Evolutionary conservation across 2,329 filamentous ascomycete species (phyloP).

Genomic region (Coniochaeta pulveracea): DNA sequence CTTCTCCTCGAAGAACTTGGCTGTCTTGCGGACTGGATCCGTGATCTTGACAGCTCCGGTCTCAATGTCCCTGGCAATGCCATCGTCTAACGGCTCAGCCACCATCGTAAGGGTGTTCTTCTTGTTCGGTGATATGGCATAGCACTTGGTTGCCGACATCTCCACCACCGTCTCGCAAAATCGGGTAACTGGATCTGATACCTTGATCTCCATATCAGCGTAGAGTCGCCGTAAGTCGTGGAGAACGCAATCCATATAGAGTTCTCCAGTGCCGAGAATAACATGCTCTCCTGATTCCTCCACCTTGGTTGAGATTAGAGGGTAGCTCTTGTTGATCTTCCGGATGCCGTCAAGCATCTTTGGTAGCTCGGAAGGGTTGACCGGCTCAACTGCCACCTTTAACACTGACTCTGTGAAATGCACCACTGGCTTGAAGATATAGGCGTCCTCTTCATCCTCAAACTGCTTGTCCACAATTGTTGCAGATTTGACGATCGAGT

Average conservation of each 20-base stretch:
- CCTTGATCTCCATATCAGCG: slow-evolving; percentile 98
- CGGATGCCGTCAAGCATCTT: slow-evolving; percentile 97
- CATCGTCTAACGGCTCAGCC: slow-evolving; percentile 87
- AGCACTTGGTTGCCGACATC: slow-evolving; percentile 95
- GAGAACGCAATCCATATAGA: slow-evolving; percentile 99
- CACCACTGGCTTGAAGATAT: slow-evolving; percentile 85
- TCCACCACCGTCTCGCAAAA: slow-evolving; percentile 98
- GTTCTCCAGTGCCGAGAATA: slow-evolving; percentile 84
- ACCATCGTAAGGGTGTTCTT: slow-evolving; percentile 99
- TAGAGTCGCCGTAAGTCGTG: slow-evolving; percentile 91
- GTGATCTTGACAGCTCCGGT: slow-evolving; percentile 81
- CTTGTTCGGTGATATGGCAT: slow-evolving; percentile 95
- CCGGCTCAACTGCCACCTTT: slow-evolving; percentile 94
- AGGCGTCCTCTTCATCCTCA: slow-evolving; percentile 80
- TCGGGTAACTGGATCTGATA: slow-evolving; percentile 91
- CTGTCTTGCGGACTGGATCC: slow-evolving; percentile 84
- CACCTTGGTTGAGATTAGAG: slow-evolving; percentile 89
- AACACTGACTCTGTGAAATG: slow-evolving; percentile 97
- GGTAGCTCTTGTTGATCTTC: slow-evolving; percentile 97
- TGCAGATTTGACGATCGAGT: slow-evolving; percentile 95
- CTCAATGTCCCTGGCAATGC: slow-evolving; percentile 92
- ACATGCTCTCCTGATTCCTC: slow-evolving; percentile 97
- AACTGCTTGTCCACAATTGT: slow-evolving; percentile 75
- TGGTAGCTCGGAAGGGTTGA: slow-evolving; percentile 93
- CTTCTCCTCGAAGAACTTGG: slow-evolving; percentile 93